Percentiles rank a stretch among this genome's conserved stretches.
These are phyloP conservation scores for Phytophthora multivora DNA, from an alignment of 352 stramenopile genomes.

Conservation along the genomic window DNA sequence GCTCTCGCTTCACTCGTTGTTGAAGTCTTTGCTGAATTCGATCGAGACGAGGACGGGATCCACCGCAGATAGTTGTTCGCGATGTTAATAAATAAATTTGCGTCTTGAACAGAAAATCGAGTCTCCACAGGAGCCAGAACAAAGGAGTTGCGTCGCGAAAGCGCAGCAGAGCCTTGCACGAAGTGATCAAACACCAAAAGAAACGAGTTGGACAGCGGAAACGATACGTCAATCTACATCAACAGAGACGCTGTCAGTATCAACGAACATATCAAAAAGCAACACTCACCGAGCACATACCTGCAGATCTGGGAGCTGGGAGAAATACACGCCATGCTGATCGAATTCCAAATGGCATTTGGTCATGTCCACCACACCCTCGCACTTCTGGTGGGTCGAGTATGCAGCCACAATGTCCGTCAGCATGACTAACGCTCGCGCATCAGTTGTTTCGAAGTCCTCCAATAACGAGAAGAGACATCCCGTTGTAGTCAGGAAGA, in stretches of 20 bases:
- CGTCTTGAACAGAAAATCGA: constrained; percentile 87
- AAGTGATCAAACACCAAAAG: constrained; percentile 84
- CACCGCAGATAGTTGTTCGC: constrained; percentile 84
- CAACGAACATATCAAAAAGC: neutral
- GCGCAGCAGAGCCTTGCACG: constrained; percentile 55
- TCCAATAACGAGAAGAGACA: constrained; percentile 87
- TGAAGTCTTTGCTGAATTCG: constrained; percentile 9
- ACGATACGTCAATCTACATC: constrained; percentile 79
- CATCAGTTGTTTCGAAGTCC: constrained; percentile 70
- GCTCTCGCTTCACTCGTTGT: constrained; percentile 3
- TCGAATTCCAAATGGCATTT: constrained; percentile 87
- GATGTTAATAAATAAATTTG: constrained; percentile 83
- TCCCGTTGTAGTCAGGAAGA: constrained; percentile 60
- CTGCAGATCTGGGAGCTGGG: constrained; percentile 83
- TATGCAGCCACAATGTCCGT: constrained; percentile 71
- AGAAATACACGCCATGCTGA: constrained; percentile 85
- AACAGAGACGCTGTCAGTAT: constrained; percentile 7
- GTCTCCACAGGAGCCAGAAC: constrained; percentile 83
- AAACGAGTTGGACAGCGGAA: constrained; percentile 84
- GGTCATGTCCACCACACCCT: constrained; percentile 60
- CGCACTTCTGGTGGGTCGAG: constrained; percentile 63
- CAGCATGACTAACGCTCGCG: constrained; percentile 76
- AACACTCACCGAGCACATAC: constrained; percentile 28
- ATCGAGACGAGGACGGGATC: constrained; percentile 35
- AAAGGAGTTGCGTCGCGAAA: constrained; percentile 78